Percentiles rank a stretch among this genome's conserved stretches.
Conservation (phyloP, 768 basidiomycete genomes). For the Floccularia luteovirens region DNA sequence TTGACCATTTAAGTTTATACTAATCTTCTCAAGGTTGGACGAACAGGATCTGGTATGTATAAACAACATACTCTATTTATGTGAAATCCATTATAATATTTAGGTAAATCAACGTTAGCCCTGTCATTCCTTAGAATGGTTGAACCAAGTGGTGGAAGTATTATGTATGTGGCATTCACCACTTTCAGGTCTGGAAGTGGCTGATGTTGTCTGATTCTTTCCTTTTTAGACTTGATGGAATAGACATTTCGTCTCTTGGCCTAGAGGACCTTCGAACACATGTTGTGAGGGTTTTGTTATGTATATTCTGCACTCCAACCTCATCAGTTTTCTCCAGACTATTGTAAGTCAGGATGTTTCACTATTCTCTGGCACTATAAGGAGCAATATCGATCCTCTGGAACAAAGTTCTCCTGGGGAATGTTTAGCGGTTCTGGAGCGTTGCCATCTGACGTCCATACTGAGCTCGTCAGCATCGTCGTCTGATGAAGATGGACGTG, state of each 20-base stretch:
- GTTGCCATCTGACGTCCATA: conserved; percentile 50
- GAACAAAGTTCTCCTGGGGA: conserved; percentile 49
- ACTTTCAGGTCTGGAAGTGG: no score
- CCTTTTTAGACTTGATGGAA: conserved; percentile 48
- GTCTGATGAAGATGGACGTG: conserved; percentile 21
- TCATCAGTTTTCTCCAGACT: conserved; percentile 30
- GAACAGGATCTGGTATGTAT: conserved; percentile 55
- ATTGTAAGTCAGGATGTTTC: conserved; percentile 73
- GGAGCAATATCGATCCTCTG: conserved; percentile 69
- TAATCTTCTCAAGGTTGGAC: conserved; percentile 38
- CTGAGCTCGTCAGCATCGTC: conserved; percentile 28
- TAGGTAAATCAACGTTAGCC: conserved; percentile 53
- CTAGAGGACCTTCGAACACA: conserved; percentile 61
- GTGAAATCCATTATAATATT: neutral
- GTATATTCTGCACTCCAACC: neutral
- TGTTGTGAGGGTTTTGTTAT: conserved; percentile 29
- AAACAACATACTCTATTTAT: neutral
- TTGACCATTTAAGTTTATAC: conserved; percentile 1
- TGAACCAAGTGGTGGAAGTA: conserved; percentile 48
- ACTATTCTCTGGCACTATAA: conserved; percentile 65
- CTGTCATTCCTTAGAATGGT: conserved; percentile 55
- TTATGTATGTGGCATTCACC: no score
- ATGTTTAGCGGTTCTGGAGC: conserved; percentile 55
- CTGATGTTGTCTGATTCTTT: conserved; percentile 1
- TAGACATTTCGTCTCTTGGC: conserved; percentile 62